Evolutionary conservation across 805 yeast species (phyloP), one percentile per base, ranked within the genome.

Genomic region (Torulaspora maleeae): DNA sequence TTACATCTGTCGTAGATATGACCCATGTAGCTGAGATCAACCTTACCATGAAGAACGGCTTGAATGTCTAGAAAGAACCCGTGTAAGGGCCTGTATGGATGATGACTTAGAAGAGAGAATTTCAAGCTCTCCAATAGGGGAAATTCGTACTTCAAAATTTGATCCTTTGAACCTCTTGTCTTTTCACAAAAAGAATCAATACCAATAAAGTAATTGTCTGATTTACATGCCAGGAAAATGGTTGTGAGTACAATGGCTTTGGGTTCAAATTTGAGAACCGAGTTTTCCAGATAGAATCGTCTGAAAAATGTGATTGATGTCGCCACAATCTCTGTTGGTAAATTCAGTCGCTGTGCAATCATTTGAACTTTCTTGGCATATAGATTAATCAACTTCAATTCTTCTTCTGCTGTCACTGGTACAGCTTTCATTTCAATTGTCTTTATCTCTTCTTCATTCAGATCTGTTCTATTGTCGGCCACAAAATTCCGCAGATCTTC

Each of bases 61-160:
- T 93, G 99, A 52, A 90, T 77, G 65, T 93, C 99, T 38, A 91
- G 75, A 65, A 84, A 91, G 62, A 91, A 90, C 17, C 99, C 99
- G 63, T 90, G 93, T n/a, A 93, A 66, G 0, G 98, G 88, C 50
- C 83, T 74, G 65, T 78, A 83, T 2, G 97, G 95, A 66, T 88
- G 96, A 63, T 91, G 98, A 8, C 85, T 91, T 50, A 82, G 61
- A 40, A 93, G 69, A 0, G 95, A 83, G 66, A 93, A 93, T 48
- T 80, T 73, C 55, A 93, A 70, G 8, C 86, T 75, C 64, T 80
- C 86, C 44, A 90, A 67, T 4, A 93, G 75, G 36, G 74, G 71
- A 60, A 88, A 93, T 66, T 93, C 99, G 45, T 87, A 72, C 49
- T 82, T 83, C 44, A 91, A 67, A 27, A 93, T 80, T 30, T 82